Evolutionary conservation across 1,284 basidiomycete genomes (phyloP).

Genomic region (Microbotryum saponariae): DNA sequence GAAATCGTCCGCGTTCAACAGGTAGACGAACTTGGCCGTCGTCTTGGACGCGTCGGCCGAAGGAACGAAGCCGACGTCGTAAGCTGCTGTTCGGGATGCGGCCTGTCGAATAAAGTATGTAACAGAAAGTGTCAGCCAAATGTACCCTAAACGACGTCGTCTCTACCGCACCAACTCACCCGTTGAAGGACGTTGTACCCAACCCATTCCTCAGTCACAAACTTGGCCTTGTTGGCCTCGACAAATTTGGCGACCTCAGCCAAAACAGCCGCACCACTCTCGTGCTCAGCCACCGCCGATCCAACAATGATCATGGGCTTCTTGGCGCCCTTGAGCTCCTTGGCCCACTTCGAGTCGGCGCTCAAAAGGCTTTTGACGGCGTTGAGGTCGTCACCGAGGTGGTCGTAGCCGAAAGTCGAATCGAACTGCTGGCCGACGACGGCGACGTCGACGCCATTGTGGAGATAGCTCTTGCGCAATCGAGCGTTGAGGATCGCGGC

Average conservation of each 20-base stretch:
- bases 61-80: slow-evolving; percentile 88
- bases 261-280: slow-evolving; percentile 73
- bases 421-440: slow-evolving; percentile 86
- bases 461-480: slow-evolving; percentile 88
- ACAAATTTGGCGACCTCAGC: slow-evolving; percentile 73
- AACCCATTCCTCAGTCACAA: slow-evolving; percentile 88
- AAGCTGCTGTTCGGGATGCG: slow-evolving; percentile 89
- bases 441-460: slow-evolving; percentile 75
- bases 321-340: slow-evolving; percentile 84
- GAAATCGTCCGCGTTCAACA: slow-evolving; percentile 93
- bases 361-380: slow-evolving; percentile 67
- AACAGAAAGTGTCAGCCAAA: background rate
- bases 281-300: slow-evolving; percentile 75
- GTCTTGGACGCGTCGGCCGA: slow-evolving; percentile 65
- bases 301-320: slow-evolving; percentile 91
- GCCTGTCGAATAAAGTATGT: slow-evolving; percentile 43
- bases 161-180: slow-evolving; percentile 45
- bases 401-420: slow-evolving; percentile 87
- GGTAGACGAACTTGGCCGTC: slow-evolving; percentile 91
- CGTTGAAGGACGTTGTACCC: slow-evolving; percentile 90
- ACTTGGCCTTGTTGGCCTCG: slow-evolving; percentile 62
- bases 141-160: too few relatives aligned
- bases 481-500: slow-evolving; percentile 96
- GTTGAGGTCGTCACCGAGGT: slow-evolving; percentile 72
- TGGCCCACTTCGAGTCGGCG: slow-evolving; percentile 53